A percentile compares a stretch with the other conserved stretches of the same genome.
phyloP scores from a whole-genome alignment of 805 yeast species.

The Starmerella davenportii region DNA sequence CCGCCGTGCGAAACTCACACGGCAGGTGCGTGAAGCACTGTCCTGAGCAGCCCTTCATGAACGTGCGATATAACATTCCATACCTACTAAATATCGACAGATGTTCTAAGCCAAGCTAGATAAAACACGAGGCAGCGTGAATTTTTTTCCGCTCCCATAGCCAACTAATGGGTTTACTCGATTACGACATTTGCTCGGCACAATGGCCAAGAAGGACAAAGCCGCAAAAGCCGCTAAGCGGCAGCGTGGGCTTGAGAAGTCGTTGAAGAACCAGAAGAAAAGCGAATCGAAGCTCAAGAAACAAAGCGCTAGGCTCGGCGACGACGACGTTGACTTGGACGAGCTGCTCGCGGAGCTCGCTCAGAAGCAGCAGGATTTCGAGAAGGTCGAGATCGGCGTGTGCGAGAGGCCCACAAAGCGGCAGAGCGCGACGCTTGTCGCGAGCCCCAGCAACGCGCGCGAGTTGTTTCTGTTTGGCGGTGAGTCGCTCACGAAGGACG shows the following conservation, averaged over 20 bases:
- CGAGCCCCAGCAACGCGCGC: slow-evolving; percentile 60
- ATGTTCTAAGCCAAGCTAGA: too few relatives aligned
- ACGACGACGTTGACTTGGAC: slow-evolving; percentile 72
- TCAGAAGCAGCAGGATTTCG: slow-evolving; percentile 60
- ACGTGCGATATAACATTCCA: too few relatives aligned
- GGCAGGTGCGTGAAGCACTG: too few relatives aligned
- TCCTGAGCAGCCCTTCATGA: too few relatives aligned
- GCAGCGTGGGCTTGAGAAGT: slow-evolving; percentile 70
- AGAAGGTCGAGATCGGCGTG: slow-evolving; percentile 45
- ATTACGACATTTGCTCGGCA: not conserved
- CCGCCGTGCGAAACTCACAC: too few relatives aligned
- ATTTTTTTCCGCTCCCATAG: too few relatives aligned
- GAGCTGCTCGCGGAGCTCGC: slow-evolving; percentile 62
- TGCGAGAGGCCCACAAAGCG: slow-evolving; percentile 48
- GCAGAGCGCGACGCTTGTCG: slow-evolving; percentile 54
- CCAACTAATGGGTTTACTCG: too few relatives aligned
- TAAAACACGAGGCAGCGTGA: too few relatives aligned
- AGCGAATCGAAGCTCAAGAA: slow-evolving; percentile 61
- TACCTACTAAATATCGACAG: too few relatives aligned
- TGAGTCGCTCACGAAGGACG: slow-evolving; percentile 34
- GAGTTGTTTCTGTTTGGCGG: slow-evolving; percentile 86
- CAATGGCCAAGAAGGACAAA: slow-evolving; percentile 76
- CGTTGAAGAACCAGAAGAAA: slow-evolving; percentile 55
- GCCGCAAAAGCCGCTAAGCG: slow-evolving; percentile 82
- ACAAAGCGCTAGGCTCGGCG: slow-evolving; percentile 41